These are phyloP conservation scores for Saussurea involucrata DNA, from an alignment of 129 eudicot genomes.

Conservation along the genomic window DNA sequence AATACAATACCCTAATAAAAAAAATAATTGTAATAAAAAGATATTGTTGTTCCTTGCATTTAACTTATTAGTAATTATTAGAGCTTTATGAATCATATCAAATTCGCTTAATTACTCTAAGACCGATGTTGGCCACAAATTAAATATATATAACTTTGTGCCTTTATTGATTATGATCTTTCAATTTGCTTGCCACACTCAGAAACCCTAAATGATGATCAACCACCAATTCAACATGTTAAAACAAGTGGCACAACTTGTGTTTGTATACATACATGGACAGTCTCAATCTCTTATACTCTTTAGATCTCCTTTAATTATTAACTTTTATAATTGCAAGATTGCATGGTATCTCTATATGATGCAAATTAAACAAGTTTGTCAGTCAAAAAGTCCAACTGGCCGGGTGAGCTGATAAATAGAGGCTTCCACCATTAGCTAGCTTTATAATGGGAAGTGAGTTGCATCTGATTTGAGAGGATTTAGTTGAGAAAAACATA, in stretches of 20 bases:
- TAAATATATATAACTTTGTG: neutral
- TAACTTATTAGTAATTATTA: neutral
- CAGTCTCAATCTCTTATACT: neutral
- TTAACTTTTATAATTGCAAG: neutral
- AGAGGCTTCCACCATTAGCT: neutral
- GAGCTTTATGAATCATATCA: neutral
- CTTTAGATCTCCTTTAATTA: neutral
- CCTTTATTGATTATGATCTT: slow-evolving; percentile 30
- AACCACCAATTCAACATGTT: slow-evolving; percentile 20
- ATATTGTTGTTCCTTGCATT: too few species aligned
- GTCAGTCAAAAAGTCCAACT: neutral
- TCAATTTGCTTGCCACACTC: slow-evolving; percentile 13
- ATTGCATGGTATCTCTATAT: neutral
- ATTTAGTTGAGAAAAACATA: neutral
- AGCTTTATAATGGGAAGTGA: neutral
- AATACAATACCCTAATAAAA: too few species aligned
- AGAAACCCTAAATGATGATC: slow-evolving; percentile 12
- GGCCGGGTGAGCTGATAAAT: neutral
- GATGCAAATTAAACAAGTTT: neutral
- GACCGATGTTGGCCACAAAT: slow-evolving; percentile 14
- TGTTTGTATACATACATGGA: neutral
- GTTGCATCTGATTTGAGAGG: neutral
- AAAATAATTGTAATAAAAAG: too few species aligned
- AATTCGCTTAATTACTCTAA: neutral
- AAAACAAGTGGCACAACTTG: slow-evolving; percentile 37